A percentile compares a stretch with the other conserved stretches of the same genome.
Conservation (phyloP, 192 early-diverging fungal genomes). For the Coemansia sp. region DNA sequence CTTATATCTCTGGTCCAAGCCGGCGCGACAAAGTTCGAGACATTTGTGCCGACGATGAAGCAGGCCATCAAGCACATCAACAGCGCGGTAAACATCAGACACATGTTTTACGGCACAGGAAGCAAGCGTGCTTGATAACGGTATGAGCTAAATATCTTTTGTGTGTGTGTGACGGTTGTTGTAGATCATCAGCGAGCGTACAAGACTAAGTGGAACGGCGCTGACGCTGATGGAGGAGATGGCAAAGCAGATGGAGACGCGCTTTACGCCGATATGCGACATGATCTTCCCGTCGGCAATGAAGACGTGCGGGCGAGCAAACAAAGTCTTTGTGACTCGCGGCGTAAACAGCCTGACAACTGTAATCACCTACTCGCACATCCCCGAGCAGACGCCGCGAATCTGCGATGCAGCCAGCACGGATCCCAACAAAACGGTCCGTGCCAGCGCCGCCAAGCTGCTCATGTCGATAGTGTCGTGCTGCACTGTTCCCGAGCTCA, state of each 20-base stretch:
- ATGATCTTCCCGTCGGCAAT: slow-evolving; percentile 63
- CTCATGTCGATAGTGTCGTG: slow-evolving; percentile 58
- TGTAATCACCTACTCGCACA: slow-evolving; percentile 63
- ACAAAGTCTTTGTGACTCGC: slow-evolving; percentile 72
- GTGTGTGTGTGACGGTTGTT: no score
- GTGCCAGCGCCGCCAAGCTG: slow-evolving; percentile 65
- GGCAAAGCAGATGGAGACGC: slow-evolving; percentile 61
- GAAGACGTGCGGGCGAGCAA: slow-evolving; percentile 71
- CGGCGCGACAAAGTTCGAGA: slow-evolving; percentile 45
- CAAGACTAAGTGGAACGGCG: slow-evolving; percentile 74
- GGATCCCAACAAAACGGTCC: slow-evolving; percentile 66
- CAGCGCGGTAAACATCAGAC: slow-evolving; percentile 53
- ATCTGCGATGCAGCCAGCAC: slow-evolving; percentile 58
- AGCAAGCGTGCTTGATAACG: not conserved
- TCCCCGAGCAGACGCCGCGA: slow-evolving; percentile 59
- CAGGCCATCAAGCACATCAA: slow-evolving; percentile 53
- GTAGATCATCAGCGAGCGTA: slow-evolving; percentile 76
- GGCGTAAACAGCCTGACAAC: slow-evolving; percentile 63
- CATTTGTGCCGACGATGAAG: slow-evolving; percentile 57
- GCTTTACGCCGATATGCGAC: slow-evolving; percentile 66
- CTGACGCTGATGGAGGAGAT: slow-evolving; percentile 66
- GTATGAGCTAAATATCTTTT: not conserved
- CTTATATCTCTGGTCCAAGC: slow-evolving; percentile 51
- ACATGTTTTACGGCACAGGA: not conserved
- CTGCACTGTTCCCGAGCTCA: slow-evolving; percentile 53